Percentiles rank a stretch among this genome's conserved stretches.
Conservation (phyloP, 768 basidiomycete species). For the Phlebiopsis flavidoalba region DNA sequence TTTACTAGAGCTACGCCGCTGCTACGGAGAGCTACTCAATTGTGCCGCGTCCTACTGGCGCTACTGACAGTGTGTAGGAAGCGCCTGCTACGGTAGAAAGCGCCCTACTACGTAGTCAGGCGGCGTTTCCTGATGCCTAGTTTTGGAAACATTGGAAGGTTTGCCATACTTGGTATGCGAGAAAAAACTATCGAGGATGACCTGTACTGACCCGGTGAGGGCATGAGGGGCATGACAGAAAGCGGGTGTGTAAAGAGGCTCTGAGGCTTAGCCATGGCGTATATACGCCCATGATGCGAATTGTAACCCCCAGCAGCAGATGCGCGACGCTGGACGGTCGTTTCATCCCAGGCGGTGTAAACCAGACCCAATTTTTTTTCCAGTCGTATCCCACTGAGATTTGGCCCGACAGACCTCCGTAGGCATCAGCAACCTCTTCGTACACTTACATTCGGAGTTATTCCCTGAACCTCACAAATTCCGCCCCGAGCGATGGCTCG, state of each 20-base stretch:
- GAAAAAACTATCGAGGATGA: neutral
- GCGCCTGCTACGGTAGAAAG: too few relatives aligned
- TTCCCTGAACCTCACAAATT: constrained; percentile 37
- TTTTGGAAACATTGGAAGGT: constrained; percentile 37
- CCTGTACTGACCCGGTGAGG: neutral
- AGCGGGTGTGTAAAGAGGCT: constrained; percentile 43
- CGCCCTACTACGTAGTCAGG: too few relatives aligned
- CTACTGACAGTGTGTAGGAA: too few relatives aligned
- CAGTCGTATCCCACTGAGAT: neutral
- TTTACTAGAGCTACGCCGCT: too few relatives aligned
- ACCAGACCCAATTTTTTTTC: constrained; percentile 7
- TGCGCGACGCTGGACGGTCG: constrained; percentile 30
- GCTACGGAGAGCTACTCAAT: too few relatives aligned
- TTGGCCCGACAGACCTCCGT: constrained; percentile 32
- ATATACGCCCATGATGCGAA: constrained; percentile 33
- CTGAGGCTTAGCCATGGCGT: constrained; percentile 37
- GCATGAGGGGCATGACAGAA: too few relatives aligned
- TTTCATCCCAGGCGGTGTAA: constrained; percentile 34
- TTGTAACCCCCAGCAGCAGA: constrained; percentile 32
- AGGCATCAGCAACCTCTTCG: constrained; percentile 25
- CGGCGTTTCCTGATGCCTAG: too few relatives aligned
- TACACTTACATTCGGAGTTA: constrained; percentile 35
- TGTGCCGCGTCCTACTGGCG: too few relatives aligned
- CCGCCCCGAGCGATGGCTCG: constrained; percentile 39
- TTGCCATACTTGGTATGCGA: constrained; percentile 41